These are phyloP conservation scores for Arabidopsis thaliana DNA, from an alignment of 345 rosid species.

Conservation along the genomic window TAIR10.1 NC_003074.8:7768001-7768500, in stretches of 20 bases:
- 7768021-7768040: too few relatives aligned
- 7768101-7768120: neutral
- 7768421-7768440: constrained; percentile 23
- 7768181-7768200: neutral
- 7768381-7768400: neutral
- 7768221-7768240: neutral
- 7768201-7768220: neutral
- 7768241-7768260: neutral
- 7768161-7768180: neutral
- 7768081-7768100: neutral
- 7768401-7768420: constrained; percentile 15
- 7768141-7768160: neutral
- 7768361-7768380: neutral
- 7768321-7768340: neutral
- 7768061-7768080: neutral
- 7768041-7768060: neutral
- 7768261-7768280: neutral
- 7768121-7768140: neutral
- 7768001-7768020: too few relatives aligned
- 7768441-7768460: constrained; percentile 3
- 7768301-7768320: neutral
- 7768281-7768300: neutral
- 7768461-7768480: constrained; percentile 16
- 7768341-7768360: neutral
- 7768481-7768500: constrained; percentile 38